Conservation (phyloP, 106 monocot genomes). For the Dendrobium catenatum region DNA sequence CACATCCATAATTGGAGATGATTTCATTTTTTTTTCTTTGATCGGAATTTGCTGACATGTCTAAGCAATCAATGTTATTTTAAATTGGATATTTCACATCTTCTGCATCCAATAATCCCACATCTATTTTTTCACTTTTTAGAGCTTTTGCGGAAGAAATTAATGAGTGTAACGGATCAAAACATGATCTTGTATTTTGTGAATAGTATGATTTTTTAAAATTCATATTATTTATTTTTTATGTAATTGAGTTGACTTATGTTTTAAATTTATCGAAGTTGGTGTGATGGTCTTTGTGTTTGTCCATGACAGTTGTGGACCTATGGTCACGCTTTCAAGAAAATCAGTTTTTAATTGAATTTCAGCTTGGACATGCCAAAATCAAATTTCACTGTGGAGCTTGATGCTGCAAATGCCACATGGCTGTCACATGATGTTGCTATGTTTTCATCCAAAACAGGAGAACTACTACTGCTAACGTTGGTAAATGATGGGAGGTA, state of each 20-base stretch:
- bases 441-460: conserved; percentile 73
- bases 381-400: conserved; percentile 71
- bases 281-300: not conserved
- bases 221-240: not conserved
- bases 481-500: conserved; percentile 94
- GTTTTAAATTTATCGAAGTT: not conserved
- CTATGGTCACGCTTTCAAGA: not conserved
- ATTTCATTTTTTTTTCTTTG: not conserved
- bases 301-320: not conserved
- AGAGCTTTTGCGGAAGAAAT: not conserved
- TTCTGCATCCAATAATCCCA: not conserved
- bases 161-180: not conserved
- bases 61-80: not conserved
- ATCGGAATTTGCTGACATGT: not conserved
- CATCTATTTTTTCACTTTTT: not conserved
- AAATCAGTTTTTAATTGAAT: conserved; percentile 3
- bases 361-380: conserved; percentile 78
- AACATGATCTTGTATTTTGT: not conserved
- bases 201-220: not conserved
- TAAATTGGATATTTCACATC: not conserved
- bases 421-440: conserved; percentile 96
- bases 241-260: not conserved
- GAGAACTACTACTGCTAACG: conserved; percentile 79
- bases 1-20: not conserved
- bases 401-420: conserved; percentile 86